phyloP scores from a whole-genome alignment of 2,329 filamentous ascomycete genomes.

The Tolypocladium guangdongense region DNA sequence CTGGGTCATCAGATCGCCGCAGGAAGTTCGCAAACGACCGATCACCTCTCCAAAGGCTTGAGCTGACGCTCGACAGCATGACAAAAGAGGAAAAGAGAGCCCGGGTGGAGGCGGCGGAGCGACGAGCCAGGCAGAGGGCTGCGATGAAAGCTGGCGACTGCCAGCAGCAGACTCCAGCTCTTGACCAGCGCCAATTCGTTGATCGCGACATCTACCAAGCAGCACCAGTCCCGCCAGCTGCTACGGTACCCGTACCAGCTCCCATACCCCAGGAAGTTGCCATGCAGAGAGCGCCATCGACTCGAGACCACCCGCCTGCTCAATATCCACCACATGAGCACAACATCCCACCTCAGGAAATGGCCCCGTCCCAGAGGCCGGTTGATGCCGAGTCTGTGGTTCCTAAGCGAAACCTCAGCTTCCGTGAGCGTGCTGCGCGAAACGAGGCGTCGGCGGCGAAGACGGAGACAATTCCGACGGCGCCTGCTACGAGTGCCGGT shows the following conservation, averaged over 20 bases:
- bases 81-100: slow-evolving; percentile 94
- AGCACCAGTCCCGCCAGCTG: neutral
- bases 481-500: slow-evolving; percentile 17
- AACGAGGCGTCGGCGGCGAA: slow-evolving; percentile 27
- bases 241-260: neutral
- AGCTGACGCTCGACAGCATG: slow-evolving; percentile 81
- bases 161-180: slow-evolving; percentile 9
- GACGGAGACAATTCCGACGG: slow-evolving; percentile 13
- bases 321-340: neutral
- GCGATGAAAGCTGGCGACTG: slow-evolving; percentile 24
- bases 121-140: slow-evolving; percentile 53
- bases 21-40: slow-evolving; percentile 65
- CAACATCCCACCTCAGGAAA: slow-evolving; percentile 11
- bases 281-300: neutral
- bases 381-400: slow-evolving; percentile 18
- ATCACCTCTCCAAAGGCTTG: slow-evolving; percentile 87
- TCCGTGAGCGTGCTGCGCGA: slow-evolving; percentile 45
- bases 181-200: slow-evolving; percentile 11
- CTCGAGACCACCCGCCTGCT: neutral
- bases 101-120: slow-evolving; percentile 71
- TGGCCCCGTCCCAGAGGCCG: slow-evolving; percentile 6
- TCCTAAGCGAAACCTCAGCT: slow-evolving; percentile 46
- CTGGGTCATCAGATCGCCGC: slow-evolving; percentile 30
- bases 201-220: neutral
- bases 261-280: neutral